A percentile compares a stretch with the other conserved stretches of the same genome.
Evolutionary conservation across 345 rosid species (phyloP).

Genomic region (Sapria himalayana): DNA sequence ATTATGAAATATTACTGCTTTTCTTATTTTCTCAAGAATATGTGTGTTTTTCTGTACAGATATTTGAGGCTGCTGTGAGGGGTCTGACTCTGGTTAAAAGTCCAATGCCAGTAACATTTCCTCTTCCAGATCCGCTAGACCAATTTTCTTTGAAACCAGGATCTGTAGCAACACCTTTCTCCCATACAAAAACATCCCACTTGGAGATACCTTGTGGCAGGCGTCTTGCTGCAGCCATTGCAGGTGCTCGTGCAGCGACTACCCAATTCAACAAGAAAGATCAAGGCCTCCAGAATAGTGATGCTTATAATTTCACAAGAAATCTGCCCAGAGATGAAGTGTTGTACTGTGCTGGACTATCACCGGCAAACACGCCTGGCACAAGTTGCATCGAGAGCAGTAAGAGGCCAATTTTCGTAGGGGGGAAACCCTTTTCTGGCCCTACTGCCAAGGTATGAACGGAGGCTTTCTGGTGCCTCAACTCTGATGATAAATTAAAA

Average conservation of each 20-base stretch:
- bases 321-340: too few relatives aligned
- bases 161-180: slow-evolving; percentile 15
- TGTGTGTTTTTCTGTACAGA: slow-evolving; percentile 14
- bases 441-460: too few relatives aligned
- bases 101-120: slow-evolving; percentile 43
- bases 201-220: slow-evolving; percentile 24
- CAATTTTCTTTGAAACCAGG: slow-evolving; percentile 66
- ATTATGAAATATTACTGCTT: neutral
- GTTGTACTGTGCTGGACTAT: too few relatives aligned
- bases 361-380: too few relatives aligned
- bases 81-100: slow-evolving; percentile 39
- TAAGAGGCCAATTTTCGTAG: too few relatives aligned
- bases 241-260: slow-evolving; percentile 73
- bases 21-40: neutral
- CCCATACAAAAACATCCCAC: slow-evolving; percentile 14
- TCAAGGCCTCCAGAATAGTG: slow-evolving; percentile 10
- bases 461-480: too few relatives aligned
- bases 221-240: slow-evolving; percentile 56
- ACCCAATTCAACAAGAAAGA: slow-evolving; percentile 49
- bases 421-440: too few relatives aligned
- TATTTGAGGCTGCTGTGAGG: slow-evolving; percentile 52
- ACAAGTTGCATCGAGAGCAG: too few relatives aligned
- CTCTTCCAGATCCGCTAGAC: slow-evolving; percentile 48
- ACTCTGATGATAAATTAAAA: too few relatives aligned
- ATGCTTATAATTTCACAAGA: too few relatives aligned